phyloP scores from a whole-genome alignment of 768 basidiomycete species.

The Lactarius akahatsu region DNA sequence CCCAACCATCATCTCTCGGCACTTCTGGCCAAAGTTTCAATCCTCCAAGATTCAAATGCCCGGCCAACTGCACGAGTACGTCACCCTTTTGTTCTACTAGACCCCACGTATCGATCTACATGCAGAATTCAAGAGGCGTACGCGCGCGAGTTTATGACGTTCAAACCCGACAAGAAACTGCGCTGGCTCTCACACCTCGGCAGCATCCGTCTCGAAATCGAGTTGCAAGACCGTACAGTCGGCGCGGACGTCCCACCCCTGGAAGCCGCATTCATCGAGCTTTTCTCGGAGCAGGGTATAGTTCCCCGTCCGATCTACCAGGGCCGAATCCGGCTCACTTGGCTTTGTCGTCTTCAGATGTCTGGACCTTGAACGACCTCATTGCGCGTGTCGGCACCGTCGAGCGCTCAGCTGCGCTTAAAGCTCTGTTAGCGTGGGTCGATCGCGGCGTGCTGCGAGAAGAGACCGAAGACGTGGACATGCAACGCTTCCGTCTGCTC shows the following conservation, averaged over 20 bases:
- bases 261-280: conserved; percentile 87
- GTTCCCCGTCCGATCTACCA: conserved; percentile 18
- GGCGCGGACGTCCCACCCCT: conserved; percentile 78
- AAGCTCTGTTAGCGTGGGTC: conserved; percentile 80
- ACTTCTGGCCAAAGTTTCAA: conserved; percentile 93
- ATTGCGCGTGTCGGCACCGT: conserved; percentile 60
- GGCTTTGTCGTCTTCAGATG: conserved; percentile 42
- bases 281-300: conserved; percentile 72
- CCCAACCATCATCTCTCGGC: conserved; percentile 86
- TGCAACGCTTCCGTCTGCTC: conserved; percentile 54
- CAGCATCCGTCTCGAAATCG: conserved; percentile 74
- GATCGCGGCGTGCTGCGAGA: conserved; percentile 80
- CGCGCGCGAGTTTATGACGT: conserved; percentile 68
- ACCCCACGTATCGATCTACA: conserved; percentile 7
- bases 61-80: conserved; percentile 78
- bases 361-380: conserved; percentile 73
- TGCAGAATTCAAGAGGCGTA: conserved; percentile 73
- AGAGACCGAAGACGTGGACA: conserved; percentile 44
- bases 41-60: conserved; percentile 74
- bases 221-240: conserved; percentile 77
- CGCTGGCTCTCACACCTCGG: conserved; percentile 90
- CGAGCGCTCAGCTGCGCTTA: conserved; percentile 62
- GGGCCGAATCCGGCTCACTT: background rate
- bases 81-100: conserved; percentile 3
- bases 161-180: conserved; percentile 91